These are phyloP conservation scores for Pestalotiopsis fici DNA, from an alignment of 2,329 filamentous ascomycete genomes.

Conservation along the genomic window DNA sequence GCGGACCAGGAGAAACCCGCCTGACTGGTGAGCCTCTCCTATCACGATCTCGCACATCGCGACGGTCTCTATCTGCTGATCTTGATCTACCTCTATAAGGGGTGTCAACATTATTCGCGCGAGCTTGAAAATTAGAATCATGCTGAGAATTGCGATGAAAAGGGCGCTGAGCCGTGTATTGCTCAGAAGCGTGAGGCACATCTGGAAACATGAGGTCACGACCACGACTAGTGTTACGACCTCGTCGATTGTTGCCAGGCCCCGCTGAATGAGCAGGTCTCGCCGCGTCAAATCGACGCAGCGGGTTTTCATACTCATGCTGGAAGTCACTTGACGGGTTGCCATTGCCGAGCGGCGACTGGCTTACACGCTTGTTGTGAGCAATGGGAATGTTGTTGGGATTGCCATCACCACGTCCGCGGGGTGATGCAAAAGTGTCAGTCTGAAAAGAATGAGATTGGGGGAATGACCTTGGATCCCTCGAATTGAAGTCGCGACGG, in stretches of 20 bases:
- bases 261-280: neutral
- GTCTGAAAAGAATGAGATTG: neutral
- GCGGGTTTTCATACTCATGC: neutral
- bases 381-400: constrained; percentile 5
- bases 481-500: constrained; percentile 14
- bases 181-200: neutral
- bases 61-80: constrained; percentile 49
- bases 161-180: neutral
- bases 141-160: neutral
- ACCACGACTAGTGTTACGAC: neutral
- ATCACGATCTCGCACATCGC: constrained; percentile 17
- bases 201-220: neutral
- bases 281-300: neutral
- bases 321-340: constrained; percentile 1
- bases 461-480: constrained; percentile 11
- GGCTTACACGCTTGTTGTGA: constrained; percentile 1
- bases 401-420: neutral
- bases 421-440: neutral
- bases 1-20: constrained; percentile 37
- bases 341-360: neutral
- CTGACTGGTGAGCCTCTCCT: constrained; percentile 26
- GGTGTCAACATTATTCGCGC: neutral
- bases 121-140: constrained; percentile 27
- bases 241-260: neutral
- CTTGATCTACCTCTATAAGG: constrained; percentile 51